Conservation (phyloP, 2,329 filamentous ascomycete species). For the Epichloe glyceriae region DNA sequence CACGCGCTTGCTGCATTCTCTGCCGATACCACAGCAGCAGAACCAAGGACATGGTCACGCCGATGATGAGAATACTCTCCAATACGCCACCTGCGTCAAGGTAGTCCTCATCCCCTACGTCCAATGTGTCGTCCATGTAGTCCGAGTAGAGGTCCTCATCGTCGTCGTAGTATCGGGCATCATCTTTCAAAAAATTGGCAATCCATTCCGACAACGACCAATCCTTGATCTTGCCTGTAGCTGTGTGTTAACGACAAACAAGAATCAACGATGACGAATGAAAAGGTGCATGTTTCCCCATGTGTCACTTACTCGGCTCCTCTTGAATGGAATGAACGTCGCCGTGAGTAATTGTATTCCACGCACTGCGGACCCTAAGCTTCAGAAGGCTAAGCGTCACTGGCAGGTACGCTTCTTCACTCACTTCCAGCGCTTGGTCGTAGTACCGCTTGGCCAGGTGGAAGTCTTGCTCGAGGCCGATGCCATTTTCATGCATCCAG, state of each 20-base stretch:
- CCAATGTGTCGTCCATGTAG: slow-evolving; percentile 41
- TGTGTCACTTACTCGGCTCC: slow-evolving; percentile 56
- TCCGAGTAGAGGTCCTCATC: slow-evolving; percentile 35
- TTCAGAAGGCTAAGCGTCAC: slow-evolving; percentile 83
- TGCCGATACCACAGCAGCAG: slow-evolving; percentile 74
- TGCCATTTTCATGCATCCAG: slow-evolving; percentile 98
- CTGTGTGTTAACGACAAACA: slow-evolving; percentile 15
- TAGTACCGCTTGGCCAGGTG: slow-evolving; percentile 96
- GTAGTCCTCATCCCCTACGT: slow-evolving; percentile 43
- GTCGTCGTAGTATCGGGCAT: slow-evolving; percentile 53
- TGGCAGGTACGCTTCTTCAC: slow-evolving; percentile 84
- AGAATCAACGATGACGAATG: background rate
- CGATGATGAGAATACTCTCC: slow-evolving; percentile 75
- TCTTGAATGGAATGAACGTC: slow-evolving; percentile 84
- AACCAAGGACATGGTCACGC: slow-evolving; percentile 59
- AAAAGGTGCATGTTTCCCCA: background rate
- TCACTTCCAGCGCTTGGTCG: slow-evolving; percentile 81
- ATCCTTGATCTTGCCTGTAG: slow-evolving; percentile 51
- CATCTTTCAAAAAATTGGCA: slow-evolving; percentile 65
- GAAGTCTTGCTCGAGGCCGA: slow-evolving; percentile 88
- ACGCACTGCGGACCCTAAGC: slow-evolving; percentile 72
- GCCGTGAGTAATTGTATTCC: slow-evolving; percentile 89
- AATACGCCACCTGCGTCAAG: slow-evolving; percentile 65
- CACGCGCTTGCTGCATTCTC: slow-evolving; percentile 47
- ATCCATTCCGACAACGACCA: slow-evolving; percentile 81